These are phyloP conservation scores for Rhododendron molle DNA, from an alignment of 148 eudicot genomes.

Conservation along the genomic window DNA sequence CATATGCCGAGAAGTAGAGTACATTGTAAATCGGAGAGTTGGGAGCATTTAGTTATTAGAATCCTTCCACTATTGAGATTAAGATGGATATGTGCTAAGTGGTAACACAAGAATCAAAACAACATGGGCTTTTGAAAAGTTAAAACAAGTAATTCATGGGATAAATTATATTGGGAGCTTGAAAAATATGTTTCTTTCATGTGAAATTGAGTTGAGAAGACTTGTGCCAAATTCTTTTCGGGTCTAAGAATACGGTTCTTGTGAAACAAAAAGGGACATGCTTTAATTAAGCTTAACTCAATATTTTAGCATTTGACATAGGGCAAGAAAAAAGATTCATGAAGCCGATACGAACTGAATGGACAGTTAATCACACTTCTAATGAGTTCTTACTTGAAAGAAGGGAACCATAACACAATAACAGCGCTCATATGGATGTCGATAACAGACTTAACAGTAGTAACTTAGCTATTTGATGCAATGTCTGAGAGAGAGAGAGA, in stretches of 20 bases:
- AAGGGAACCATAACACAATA: not conserved
- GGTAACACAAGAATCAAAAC: not conserved
- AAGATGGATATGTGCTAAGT: not conserved
- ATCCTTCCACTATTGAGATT: not conserved
- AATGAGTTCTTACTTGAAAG: not conserved
- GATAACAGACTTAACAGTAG: not conserved
- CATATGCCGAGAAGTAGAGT: not conserved
- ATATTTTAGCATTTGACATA: not conserved
- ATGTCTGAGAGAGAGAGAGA: slow-evolving; percentile 28
- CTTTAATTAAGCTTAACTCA: not conserved
- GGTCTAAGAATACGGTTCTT: not conserved
- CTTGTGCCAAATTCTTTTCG: not conserved
- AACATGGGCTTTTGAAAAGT: not conserved
- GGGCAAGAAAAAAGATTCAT: not conserved
- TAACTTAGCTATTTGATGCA: slow-evolving; percentile 36
- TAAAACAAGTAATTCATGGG: not conserved
- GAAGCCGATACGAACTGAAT: not conserved
- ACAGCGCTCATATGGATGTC: not conserved
- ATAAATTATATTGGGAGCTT: not conserved
- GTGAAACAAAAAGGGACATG: not conserved
- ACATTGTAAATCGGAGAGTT: not conserved
- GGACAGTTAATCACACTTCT: not conserved
- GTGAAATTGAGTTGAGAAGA: not conserved
- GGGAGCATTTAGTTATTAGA: not conserved
- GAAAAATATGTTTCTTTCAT: not conserved